Evolutionary conservation across 31 red algal species (phyloP).

Genomic region (Asparagopsis taxiformis): DNA sequence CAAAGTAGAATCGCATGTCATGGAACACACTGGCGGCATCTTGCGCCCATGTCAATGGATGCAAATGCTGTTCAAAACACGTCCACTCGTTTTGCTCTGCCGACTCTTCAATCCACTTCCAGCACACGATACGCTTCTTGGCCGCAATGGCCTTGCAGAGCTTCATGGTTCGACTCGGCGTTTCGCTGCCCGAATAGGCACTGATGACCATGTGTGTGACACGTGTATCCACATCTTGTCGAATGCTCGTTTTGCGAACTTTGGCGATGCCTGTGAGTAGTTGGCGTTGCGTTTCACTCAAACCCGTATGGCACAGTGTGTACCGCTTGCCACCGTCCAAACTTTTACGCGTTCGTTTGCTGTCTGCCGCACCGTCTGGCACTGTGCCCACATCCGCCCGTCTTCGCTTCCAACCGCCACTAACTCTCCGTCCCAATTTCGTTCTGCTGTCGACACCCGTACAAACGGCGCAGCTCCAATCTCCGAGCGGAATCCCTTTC

Average conservation of each 20-base stretch:
- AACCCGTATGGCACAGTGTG: slow-evolving; percentile 30
- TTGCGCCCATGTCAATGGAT: slow-evolving; percentile 24
- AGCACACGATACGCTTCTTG: slow-evolving; percentile 30
- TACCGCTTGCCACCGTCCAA: slow-evolving; percentile 10
- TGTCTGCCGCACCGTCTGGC: background rate
- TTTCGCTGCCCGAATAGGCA: background rate
- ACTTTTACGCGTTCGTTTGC: slow-evolving; percentile 16
- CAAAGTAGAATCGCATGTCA: slow-evolving; percentile 5
- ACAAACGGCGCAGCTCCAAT: slow-evolving; percentile 53
- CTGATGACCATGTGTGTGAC: slow-evolving; percentile 45
- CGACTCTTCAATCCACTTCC: slow-evolving; percentile 37
- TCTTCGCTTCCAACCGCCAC: no score
- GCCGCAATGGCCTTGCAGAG: slow-evolving; percentile 43
- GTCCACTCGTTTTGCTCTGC: background rate
- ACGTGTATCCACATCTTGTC: slow-evolving; percentile 20
- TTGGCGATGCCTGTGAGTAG: slow-evolving; percentile 12
- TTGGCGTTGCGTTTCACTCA: slow-evolving; percentile 15
- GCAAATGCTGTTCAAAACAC: background rate
- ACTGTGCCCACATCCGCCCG: background rate
- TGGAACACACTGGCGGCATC: slow-evolving; percentile 13
- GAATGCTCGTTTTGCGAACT: slow-evolving; percentile 2
- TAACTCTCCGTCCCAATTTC: no score
- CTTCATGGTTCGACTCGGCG: slow-evolving; percentile 41
- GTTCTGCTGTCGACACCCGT: background rate
- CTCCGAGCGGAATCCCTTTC: slow-evolving; percentile 26